Evolutionary conservation across 2,329 filamentous ascomycete species (phyloP), one percentile per base, ranked within the genome.

Genomic region (Clonostachys solani): DNA sequence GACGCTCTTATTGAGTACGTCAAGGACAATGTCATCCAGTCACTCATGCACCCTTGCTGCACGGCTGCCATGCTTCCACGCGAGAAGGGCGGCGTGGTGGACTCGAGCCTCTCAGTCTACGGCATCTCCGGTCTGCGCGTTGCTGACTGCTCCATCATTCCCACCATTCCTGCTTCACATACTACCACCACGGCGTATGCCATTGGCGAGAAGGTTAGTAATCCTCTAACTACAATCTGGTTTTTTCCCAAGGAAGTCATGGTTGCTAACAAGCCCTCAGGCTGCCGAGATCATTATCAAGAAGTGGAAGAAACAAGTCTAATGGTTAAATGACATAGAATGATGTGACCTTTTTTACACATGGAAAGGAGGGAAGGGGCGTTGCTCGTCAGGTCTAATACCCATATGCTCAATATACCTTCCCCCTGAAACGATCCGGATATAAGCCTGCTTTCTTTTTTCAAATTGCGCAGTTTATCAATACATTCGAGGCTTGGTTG

Each of bases 101-200:
- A 63, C 50, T 51, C 57, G n/a, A 55, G 55, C 13, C 56, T 68
- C 44, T 49, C 51, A 43, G 67, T 69, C 15, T 63, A 65, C 47
- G 64, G 64, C 15, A 57, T 63, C 19, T 46, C 50, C 12, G 56
- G 58, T 42, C 49, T 68, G 41, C 59, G 64, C 34, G 57, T 69
- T 37, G 61, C 56, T 33, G 59, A 60, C 46, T 53, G 50, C 44
- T 56, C 52, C 37, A 54, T 61, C 33, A 55, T 61, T 33, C 58
- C 58, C n/a, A 50, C 46, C 16, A 35, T 57, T 12, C 55, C 55
- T 33, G 53, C 48, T 35, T 44, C 56, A 72, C 75, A 15, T 74
- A 79, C 55, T 37, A 55, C 50, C 53, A 78, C 78, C 69, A 74
- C 74, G 8, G 75, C 74, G 8, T 79, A 78, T 57, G 74, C 72